Base-by-base conservation (phyloP, 1,139 yeast species). In the Diutina ranongensis region DNA sequence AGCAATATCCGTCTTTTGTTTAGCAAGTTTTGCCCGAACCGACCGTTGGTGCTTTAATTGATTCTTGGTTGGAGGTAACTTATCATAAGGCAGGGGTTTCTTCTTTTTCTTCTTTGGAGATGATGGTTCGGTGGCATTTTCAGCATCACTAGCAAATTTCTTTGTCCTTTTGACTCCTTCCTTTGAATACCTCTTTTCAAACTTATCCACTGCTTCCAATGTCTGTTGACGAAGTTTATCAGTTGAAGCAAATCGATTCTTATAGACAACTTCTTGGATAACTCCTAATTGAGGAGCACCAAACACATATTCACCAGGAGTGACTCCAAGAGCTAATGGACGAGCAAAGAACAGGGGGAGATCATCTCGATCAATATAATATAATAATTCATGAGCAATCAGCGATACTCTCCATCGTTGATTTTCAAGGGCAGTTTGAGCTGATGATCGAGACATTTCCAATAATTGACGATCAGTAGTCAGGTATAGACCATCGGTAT, bases 341-440 rank as follows among this genome's bases (percentile, higher is more conserved):
- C 60, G 56, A 7, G 66, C 60, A 45, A 72, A 71, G 0, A 55
- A 47, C 13, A 59, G 59, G 0, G 80, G 75, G 5, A 80, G 51
- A 2, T 70, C 71, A 1, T 59, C 38, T n/a, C 16, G n/a, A 22
- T 38, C 42, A 2, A 78, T 63, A 53, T 63, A 78, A 50, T 74
- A 78, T 36, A 71, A 71, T 83, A 80, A 79, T 57, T 80, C 87
- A 57, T 81, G 87, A 20, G 76, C 58, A 9, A 72, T 61, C 1
- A 83, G 68, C 2, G 71, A 66, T 0, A 78, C 67, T 54, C 76
- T 65, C 86, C 86, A 81, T 38, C 72, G 59, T 2, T 69, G 61
- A 54, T 77, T 76, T 1, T 57, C 50, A 31, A 80, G 56, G 0
- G 86, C 85, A 20, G 57, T 49, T 46, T 65, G 62, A 1, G 84